Conservation (phyloP, 2,329 filamentous ascomycete genomes). For the Cercospora sojina region DNA sequence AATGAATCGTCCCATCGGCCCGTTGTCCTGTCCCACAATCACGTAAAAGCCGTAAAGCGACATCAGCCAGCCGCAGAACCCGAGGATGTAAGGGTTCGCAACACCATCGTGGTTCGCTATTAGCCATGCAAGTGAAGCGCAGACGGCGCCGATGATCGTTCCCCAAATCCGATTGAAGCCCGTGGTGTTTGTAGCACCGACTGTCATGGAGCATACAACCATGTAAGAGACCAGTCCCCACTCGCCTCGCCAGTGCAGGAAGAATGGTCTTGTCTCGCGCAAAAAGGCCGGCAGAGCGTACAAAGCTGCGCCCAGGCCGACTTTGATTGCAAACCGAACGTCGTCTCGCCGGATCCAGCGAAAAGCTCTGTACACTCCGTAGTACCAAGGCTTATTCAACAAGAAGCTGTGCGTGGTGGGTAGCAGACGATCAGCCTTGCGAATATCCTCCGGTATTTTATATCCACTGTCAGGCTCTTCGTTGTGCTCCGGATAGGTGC, state of each 20-base stretch:
- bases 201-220: constrained; percentile 97
- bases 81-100: constrained; percentile 72
- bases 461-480: constrained; percentile 28
- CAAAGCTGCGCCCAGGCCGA: constrained; percentile 82
- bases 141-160: constrained; percentile 75
- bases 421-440: constrained; percentile 33
- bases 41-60: constrained; percentile 77
- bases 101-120: constrained; percentile 53
- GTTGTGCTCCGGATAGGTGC: constrained; percentile 29
- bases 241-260: constrained; percentile 87
- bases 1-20: constrained; percentile 88
- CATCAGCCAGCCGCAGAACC: constrained; percentile 73
- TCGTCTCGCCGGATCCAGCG: constrained; percentile 63
- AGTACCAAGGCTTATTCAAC: constrained; percentile 38
- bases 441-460: constrained; percentile 33
- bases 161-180: constrained; percentile 82
- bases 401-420: constrained; percentile 28
- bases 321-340: constrained; percentile 82
- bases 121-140: constrained; percentile 76
- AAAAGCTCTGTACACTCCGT: constrained; percentile 56
- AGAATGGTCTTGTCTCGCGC: constrained; percentile 71
- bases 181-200: constrained; percentile 92
- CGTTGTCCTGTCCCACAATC: constrained; percentile 79
- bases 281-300: constrained; percentile 91
- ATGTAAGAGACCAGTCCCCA: constrained; percentile 97